A percentile compares a stretch with the other conserved stretches of the same genome.
phyloP scores from a whole-genome alignment of 768 basidiomycete genomes.

The Termitomyces sp. region DNA sequence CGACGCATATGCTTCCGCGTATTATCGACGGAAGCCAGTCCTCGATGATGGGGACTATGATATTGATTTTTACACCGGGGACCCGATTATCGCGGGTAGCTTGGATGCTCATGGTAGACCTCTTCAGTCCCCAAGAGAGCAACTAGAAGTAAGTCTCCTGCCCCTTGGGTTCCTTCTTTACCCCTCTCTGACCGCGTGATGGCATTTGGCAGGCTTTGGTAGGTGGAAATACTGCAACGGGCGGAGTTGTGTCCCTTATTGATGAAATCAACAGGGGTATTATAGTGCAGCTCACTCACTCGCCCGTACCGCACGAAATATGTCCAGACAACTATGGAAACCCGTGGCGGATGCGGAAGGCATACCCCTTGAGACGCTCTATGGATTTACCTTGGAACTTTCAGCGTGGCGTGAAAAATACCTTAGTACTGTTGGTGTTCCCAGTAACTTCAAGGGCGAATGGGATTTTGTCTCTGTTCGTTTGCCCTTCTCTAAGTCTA shows the following conservation, averaged over 20 bases:
- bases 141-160: constrained; percentile 60
- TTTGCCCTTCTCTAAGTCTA: constrained; percentile 12
- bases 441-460: constrained; percentile 75
- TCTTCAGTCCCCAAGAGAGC: constrained; percentile 70
- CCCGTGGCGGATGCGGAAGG: constrained; percentile 77
- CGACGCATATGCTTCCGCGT: constrained; percentile 81
- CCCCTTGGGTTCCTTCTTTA: not conserved
- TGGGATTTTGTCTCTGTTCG: constrained; percentile 85
- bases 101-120: constrained; percentile 40
- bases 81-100: constrained; percentile 52
- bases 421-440: constrained; percentile 80
- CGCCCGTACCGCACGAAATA: constrained; percentile 79
- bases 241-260: constrained; percentile 11
- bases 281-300: constrained; percentile 80
- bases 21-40: constrained; percentile 83
- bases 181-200: constrained; percentile 16
- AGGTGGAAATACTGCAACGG: constrained; percentile 28
- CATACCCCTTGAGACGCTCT: constrained; percentile 66
- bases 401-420: constrained; percentile 75
- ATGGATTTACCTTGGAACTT: constrained; percentile 54
- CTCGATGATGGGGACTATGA: constrained; percentile 90
- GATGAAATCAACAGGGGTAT: constrained; percentile 58
- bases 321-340: constrained; percentile 79
- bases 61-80: constrained; percentile 82
- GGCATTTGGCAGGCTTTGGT: constrained; percentile 59